These are phyloP conservation scores for Phoenix roebelenii DNA, from an alignment of 176 grass and related monocot genomes.

Conservation along the genomic window DNA sequence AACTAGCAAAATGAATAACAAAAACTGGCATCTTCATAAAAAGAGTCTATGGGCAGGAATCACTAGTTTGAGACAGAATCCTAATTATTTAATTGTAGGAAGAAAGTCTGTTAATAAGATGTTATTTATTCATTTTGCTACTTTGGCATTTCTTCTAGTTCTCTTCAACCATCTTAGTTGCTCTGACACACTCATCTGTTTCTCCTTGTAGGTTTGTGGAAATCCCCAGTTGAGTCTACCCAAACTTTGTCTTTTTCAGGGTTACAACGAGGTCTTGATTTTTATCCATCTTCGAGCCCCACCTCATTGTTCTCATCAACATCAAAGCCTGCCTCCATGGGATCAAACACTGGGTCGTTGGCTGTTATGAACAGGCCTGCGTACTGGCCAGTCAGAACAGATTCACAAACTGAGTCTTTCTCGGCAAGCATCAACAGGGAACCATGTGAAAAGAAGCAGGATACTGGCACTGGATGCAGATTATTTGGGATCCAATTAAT, in stretches of 20 bases:
- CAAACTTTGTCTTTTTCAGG: slow-evolving; percentile 54
- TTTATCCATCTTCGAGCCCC: slow-evolving; percentile 31
- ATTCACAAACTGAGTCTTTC: slow-evolving; percentile 29
- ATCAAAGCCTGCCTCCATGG: slow-evolving; percentile 21
- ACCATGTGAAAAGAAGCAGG: slow-evolving; percentile 47
- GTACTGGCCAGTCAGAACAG: slow-evolving; percentile 35
- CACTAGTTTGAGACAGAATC: no score
- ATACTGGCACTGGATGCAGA: slow-evolving; percentile 46
- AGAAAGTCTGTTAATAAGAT: no score
- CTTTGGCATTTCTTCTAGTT: no score
- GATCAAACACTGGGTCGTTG: slow-evolving; percentile 27
- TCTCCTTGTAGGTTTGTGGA: slow-evolving; percentile 61
- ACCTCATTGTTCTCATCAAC: slow-evolving; percentile 26
- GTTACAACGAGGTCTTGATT: slow-evolving; percentile 25
- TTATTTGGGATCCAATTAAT: slow-evolving; percentile 85
- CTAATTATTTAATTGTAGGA: no score
- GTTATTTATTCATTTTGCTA: no score
- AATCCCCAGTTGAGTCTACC: slow-evolving; percentile 37
- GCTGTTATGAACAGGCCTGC: slow-evolving; percentile 28
- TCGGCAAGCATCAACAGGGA: slow-evolving; percentile 38
- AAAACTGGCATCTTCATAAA: no score
- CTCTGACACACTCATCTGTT: slow-evolving; percentile 4
- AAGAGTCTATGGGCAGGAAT: no score
- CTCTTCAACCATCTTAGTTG: not conserved
- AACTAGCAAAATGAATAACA: no score